Base-by-base conservation (phyloP, 106 monocot genomes). In the Alisma plantagoaquatica region DNA sequence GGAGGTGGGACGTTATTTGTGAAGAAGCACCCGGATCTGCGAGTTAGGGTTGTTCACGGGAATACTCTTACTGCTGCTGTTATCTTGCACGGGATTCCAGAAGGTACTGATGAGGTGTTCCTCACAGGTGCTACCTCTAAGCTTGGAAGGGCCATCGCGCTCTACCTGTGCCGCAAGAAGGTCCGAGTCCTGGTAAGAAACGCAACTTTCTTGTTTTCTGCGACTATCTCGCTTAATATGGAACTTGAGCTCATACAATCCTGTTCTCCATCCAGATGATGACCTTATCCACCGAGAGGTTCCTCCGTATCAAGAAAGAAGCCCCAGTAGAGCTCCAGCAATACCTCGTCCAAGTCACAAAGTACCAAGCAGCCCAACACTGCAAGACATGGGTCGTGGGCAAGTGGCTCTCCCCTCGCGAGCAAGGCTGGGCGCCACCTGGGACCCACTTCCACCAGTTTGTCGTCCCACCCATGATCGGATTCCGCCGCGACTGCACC, bases 401-500 rank as follows among this genome's bases (percentile, higher is more conserved):
- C 14, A 98, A 98, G 56, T 98, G 96, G 96, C 50, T 98, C 6
- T 58, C 73, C 1, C 78, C 65, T 6, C 62, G 53, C 17, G 96
- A 98, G 62, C 96, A 98, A 56, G 47, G 73, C n/a, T 89, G 89
- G 81, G 96, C 96, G 0, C 89, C 96, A 1, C 52, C 73, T 0
- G 96, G 96, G 26, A 98, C 96, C 1, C 84, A 98, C 51, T 98
- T 98, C 73, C 89, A 98, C 66, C 89, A 98, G 63, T 98, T 98
- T 31, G 96, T 89, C 5, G 96, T 98, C 14, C 96, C 96, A 0
- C 89, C 96, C 0, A 84, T 89, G 63, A 66, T 85, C 47, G 66
- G 71, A 9, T 98, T 98, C 69, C 58, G 89, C 12, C 51, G 81
- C 0, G 96, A 98, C 53, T 98, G 96, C 78, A 85, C 84, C 41